Evolutionary conservation across 495 filamentous ascomycete genomes (phyloP), one percentile per base, ranked within the genome.

Genomic region (Polyplosphaeria fusca): DNA sequence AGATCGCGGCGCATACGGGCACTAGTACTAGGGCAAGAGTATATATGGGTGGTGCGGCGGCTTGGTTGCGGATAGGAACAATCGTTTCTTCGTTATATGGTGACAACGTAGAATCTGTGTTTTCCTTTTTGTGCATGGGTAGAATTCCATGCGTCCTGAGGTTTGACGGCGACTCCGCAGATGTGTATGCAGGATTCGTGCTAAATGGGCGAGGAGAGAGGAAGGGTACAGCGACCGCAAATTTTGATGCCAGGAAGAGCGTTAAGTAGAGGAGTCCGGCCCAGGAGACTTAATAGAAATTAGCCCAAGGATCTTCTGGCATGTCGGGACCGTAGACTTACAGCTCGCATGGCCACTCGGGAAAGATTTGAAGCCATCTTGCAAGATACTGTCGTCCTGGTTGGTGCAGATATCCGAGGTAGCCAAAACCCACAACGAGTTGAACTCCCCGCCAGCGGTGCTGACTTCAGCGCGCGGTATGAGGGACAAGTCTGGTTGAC

Each of bases 311-410:
- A 16, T 18, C n/a, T 27, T 42, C 18, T 18, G 14, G 4, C 42
- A 35, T 22, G 5, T 26, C 2, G n/a, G 18, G 5, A 16, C 4
- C 13, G 26, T 55, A 19, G 23, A 75, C 80, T 59, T 71, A 84
- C 83, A 77, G 24, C 82, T 84, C n/a, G 83, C 70, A 71, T 88
- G 85, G 0, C 85, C 85, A 66, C 80, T 84, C 0, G 85, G 85
- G 58, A 86, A 88, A 54, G 79, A 83, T 4, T 78, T 61, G 61
- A 88, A 88, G 1, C 83, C 85, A 69, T 86, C 82, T 0, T 75
- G 60, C 2, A 77, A 65, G 35, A 79, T 61, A 16, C 55, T 44
- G 7, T 63, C 57, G 25, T 73, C 67, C 18, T 69, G 68, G 27
- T 76, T 71, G 27, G 62, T 71, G 67, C 83, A 86, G 32, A 86